Conservation (phyloP, 768 basidiomycete genomes). For the Cystoderma amianthinum region DNA sequence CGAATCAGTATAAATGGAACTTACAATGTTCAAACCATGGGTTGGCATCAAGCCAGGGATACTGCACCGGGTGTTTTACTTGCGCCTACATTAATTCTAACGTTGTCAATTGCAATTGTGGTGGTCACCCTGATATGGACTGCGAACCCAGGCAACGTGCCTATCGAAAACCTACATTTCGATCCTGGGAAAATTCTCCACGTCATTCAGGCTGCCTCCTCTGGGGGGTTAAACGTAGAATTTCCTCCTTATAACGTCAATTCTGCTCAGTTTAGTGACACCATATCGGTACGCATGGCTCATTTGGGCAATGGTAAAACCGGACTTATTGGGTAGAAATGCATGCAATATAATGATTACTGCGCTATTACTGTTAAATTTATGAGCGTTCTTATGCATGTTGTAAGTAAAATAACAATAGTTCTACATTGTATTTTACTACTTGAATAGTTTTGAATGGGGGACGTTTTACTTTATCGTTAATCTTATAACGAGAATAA, state of each 20-base stretch:
- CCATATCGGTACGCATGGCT: constrained; percentile 5
- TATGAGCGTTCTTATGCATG: no score
- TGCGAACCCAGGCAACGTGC: neutral
- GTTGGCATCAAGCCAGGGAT: constrained; percentile 12
- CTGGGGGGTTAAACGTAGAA: constrained; percentile 10
- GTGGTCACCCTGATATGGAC: constrained; percentile 5
- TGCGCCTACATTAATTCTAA: constrained; percentile 12
- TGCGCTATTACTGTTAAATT: no score
- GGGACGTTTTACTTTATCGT: no score
- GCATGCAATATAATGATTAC: no score
- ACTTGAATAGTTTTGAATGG: no score
- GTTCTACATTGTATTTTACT: no score
- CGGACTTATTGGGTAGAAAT: constrained; percentile 2
- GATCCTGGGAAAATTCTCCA: constrained; percentile 13
- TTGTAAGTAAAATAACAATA: no score
- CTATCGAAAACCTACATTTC: constrained; percentile 7
- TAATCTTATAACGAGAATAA: no score
- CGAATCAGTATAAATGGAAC: constrained; percentile 10
- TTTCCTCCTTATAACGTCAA: constrained; percentile 11
- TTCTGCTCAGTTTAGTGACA: constrained; percentile 6
- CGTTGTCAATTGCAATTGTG: constrained; percentile 11
- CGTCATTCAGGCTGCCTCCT: constrained; percentile 11
- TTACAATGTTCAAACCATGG: constrained; percentile 11
- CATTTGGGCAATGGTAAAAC: constrained; percentile 3
- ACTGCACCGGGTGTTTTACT: constrained; percentile 11